Evolutionary conservation across 352 stramenopile genomes (phyloP).

Genomic region (Globisporangium cystogenes): DNA sequence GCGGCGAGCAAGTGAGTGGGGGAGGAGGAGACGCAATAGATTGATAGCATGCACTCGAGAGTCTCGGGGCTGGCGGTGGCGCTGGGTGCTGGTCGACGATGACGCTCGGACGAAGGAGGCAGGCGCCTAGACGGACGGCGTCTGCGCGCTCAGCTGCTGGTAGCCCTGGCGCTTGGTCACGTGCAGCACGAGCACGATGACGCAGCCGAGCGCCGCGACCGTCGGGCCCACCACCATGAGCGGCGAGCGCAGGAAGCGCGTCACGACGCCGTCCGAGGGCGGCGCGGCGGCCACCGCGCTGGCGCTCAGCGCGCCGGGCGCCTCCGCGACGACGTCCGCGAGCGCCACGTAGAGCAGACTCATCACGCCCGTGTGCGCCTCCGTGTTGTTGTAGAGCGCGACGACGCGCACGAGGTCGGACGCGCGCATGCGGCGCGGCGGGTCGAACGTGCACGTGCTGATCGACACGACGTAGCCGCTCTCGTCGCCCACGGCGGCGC

Average conservation of each 20-base stretch:
- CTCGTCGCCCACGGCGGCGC: slow-evolving; percentile 55
- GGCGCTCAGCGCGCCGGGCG: slow-evolving; percentile 7
- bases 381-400: slow-evolving; percentile 77
- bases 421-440: slow-evolving; percentile 57
- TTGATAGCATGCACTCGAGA: slow-evolving; percentile 4
- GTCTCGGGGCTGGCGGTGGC: too few species aligned
- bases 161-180: slow-evolving; percentile 53
- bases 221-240: slow-evolving; percentile 15
- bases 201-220: slow-evolving; percentile 20
- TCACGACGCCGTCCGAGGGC: slow-evolving; percentile 1
- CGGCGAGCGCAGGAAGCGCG: slow-evolving; percentile 8
- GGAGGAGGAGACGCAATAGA: slow-evolving; percentile 1
- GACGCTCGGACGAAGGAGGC: too few species aligned
- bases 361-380: slow-evolving; percentile 73
- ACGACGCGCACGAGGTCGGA: slow-evolving; percentile 71
- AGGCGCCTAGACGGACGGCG: not conserved
- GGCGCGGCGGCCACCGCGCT: slow-evolving; percentile 2
- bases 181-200: slow-evolving; percentile 22
- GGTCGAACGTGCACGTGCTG: slow-evolving; percentile 72
- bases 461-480: slow-evolving; percentile 67
- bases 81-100: not conserved
- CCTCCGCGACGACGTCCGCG: slow-evolving; percentile 34
- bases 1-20: slow-evolving; percentile 7
- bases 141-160: slow-evolving; percentile 22
- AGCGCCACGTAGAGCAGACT: slow-evolving; percentile 74